Base-by-base conservation (phyloP, 805 yeast genomes). In the Candida chauliodis region DNA sequence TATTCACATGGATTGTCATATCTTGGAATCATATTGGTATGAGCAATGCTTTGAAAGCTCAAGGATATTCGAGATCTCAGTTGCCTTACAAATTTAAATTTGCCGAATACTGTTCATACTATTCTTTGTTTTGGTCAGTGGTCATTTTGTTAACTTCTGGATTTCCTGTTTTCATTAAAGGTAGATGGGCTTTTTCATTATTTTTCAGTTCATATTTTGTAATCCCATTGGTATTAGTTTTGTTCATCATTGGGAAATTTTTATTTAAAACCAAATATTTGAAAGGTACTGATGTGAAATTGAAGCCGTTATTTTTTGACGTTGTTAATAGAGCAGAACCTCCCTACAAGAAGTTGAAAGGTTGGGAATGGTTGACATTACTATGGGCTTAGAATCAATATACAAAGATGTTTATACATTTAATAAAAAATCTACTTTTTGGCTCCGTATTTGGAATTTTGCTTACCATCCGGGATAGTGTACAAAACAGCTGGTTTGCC, bases 401-500 rank as follows among this genome's bases (percentile, higher is more conserved):
- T 21, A 21, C 9, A 21, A 7, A 36, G n/a, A 15, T 13, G 10
- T 17, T n/a, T n/a, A n/a, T n/a, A n/a, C n/a, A n/a, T n/a, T n/a
- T n/a, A n/a, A 11, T 5, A 11, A 25, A 11, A 22, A 5, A 34
- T 10, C 47, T 53, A 63, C 48, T 63, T 63, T 59, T 63, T 63
- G 26, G 60, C 48, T 32, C 62, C 62, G 32, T 56, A 54, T 49
- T 51, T 62, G 11, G 64, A 49, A 21, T 55, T 66, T 36, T 62
- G 49, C 69, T 90, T 91, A 60, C 98, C 98, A 62, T 91, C 98
- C 46, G 98, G 98, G 52, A 91, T 88, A 48, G 96, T 83, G 69
- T 84, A 91, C 73, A 91, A 84, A 36, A 84, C 81, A 46, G 79
- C 82, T 46, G 79, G 78, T 51, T 78, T 69, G 41, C 81, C 84